phyloP scores from a whole-genome alignment of 2,329 filamentous ascomycete genomes.

The Myriosclerotinia curreyana region DNA sequence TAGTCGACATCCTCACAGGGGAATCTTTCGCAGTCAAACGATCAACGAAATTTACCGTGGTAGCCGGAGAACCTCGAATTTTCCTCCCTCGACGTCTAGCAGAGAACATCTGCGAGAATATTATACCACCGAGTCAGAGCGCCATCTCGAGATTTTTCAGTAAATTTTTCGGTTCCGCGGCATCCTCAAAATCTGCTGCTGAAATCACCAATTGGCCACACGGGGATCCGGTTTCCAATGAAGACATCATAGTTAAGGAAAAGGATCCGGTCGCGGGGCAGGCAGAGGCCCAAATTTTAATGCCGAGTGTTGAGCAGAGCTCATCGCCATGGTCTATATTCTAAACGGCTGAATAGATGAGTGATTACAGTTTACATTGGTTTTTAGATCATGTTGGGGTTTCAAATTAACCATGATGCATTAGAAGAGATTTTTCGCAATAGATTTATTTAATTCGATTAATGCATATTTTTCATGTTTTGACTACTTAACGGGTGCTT shows the following conservation, averaged over 20 bases:
- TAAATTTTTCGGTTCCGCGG: neutral
- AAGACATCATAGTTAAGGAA: neutral
- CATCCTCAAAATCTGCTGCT: neutral
- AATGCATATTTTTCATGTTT: neutral
- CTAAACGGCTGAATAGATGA: neutral
- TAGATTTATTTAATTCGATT: neutral
- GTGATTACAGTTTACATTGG: neutral
- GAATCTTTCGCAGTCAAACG: constrained; percentile 25
- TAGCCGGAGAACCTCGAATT: constrained; percentile 23
- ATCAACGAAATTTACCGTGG: constrained; percentile 19
- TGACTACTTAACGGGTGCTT: neutral
- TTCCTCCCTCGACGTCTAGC: constrained; percentile 23
- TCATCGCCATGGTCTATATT: constrained; percentile 19
- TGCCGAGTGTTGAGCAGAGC: constrained; percentile 7
- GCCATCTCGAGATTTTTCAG: constrained; percentile 5
- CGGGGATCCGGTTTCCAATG: neutral
- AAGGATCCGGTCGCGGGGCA: constrained; percentile 8
- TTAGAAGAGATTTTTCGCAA: neutral
- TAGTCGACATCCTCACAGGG: constrained; percentile 25
- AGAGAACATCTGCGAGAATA: constrained; percentile 18
- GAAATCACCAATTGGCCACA: constrained; percentile 12
- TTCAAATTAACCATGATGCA: neutral
- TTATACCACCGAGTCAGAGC: constrained; percentile 15
- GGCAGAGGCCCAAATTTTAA: neutral
- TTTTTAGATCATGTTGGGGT: neutral